Percentiles rank a stretch among this genome's conserved stretches.
These are phyloP conservation scores for Chaetomidium leptoderma DNA, from an alignment of 495 filamentous ascomycete genomes.

Conservation along the genomic window DNA sequence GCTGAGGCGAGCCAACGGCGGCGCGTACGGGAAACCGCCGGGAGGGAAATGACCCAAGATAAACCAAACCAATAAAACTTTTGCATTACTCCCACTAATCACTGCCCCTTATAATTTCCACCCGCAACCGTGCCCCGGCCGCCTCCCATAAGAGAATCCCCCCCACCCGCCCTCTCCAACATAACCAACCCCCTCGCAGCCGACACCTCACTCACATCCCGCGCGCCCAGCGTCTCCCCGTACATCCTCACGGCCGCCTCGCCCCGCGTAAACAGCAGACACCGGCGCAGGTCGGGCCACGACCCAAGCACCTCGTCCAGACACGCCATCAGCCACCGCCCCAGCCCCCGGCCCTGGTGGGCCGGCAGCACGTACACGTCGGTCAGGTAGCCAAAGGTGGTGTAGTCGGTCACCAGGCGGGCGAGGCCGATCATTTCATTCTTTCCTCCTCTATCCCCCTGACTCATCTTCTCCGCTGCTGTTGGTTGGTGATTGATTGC, in stretches of 20 bases:
- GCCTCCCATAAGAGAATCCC: background rate
- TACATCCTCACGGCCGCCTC: conserved; percentile 43
- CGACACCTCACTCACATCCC: conserved; percentile 33
- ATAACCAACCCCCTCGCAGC: conserved; percentile 22
- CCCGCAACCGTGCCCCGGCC: background rate
- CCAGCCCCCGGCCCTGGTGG: conserved; percentile 58
- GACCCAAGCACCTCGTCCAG: conserved; percentile 50
- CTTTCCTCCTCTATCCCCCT: background rate
- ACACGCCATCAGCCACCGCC: conserved; percentile 58
- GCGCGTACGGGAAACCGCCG: conserved; percentile 64
- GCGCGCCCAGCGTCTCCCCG: conserved; percentile 43
- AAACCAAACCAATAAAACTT: background rate
- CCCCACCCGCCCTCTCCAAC: conserved; percentile 31
- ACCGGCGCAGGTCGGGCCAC: conserved; percentile 54
- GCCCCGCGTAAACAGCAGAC: conserved; percentile 49
- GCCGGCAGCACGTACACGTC: conserved; percentile 60
- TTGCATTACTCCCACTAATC: too few species aligned
- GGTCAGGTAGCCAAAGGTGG: conserved; percentile 64
- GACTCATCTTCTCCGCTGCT: background rate
- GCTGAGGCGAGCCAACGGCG: conserved; percentile 68
- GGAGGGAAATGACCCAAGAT: background rate
- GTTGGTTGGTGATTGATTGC: too few species aligned
- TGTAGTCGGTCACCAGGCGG: conserved; percentile 59
- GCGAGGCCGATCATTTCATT: conserved; percentile 52
- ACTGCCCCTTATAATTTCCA: background rate